phyloP scores from a whole-genome alignment of 1,139 yeast species.

The Suhomyces terraborum region DNA sequence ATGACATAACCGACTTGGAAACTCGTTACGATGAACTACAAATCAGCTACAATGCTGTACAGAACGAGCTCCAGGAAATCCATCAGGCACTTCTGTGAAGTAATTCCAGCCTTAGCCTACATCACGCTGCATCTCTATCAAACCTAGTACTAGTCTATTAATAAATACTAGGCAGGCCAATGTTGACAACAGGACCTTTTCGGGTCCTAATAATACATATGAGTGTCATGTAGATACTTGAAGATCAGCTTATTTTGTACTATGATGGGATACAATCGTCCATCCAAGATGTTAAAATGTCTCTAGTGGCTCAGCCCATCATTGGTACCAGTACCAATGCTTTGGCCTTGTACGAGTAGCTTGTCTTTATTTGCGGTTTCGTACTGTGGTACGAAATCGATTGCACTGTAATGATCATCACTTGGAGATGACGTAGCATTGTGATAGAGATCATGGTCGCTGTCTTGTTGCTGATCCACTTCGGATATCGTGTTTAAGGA shows the following conservation, averaged over 20 bases:
- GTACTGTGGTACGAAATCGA: conserved; percentile 45
- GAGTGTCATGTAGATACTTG: neutral
- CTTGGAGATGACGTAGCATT: conserved; percentile 12
- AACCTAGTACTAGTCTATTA: conserved; percentile 4
- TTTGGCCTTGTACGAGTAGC: conserved; percentile 16
- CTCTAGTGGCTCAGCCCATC: conserved; percentile 2
- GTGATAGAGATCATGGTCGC: conserved; percentile 17
- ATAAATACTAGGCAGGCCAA: conserved; percentile 2
- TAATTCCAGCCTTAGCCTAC: no score
- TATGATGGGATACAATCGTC: no score
- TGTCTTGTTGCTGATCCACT: conserved; percentile 11
- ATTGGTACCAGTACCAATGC: conserved; percentile 13
- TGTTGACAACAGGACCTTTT: neutral
- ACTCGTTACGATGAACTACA: conserved; percentile 16
- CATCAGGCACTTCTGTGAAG: conserved; percentile 16
- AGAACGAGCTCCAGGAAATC: conserved; percentile 19
- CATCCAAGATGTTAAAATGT: neutral
- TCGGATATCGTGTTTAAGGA: conserved; percentile 16
- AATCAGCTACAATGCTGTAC: conserved; percentile 10
- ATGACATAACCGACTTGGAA: conserved; percentile 18
- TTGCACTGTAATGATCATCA: conserved; percentile 27
- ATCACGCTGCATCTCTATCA: neutral
- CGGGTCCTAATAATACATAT: conserved; percentile 7
- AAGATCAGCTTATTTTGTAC: neutral
- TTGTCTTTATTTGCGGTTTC: conserved; percentile 33